Conservation (phyloP, 2,329 filamentous ascomycete genomes). For the Leptographium galeiforme region DNA sequence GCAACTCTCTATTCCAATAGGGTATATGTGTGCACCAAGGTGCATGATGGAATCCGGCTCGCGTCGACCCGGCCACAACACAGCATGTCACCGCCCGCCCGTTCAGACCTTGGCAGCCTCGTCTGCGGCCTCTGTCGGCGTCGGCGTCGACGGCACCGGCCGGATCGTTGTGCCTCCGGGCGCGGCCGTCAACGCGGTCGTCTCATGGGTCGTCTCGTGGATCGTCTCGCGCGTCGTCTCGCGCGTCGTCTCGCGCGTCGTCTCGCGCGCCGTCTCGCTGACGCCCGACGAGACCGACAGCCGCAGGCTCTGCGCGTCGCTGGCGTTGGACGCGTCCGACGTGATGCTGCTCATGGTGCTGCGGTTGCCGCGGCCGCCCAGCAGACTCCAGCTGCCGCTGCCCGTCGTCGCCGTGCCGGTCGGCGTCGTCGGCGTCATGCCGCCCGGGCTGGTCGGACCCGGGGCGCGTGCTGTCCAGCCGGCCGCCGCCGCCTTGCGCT, state of each 20-base stretch:
- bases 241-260: neutral
- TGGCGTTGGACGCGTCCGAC: conserved; percentile 5
- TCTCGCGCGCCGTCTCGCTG: conserved; percentile 1
- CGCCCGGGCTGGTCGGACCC: neutral
- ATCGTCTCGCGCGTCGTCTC: neutral
- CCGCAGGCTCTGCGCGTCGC: conserved; percentile 4
- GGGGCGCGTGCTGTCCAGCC: conserved; percentile 21
- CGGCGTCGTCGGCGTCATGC: neutral
- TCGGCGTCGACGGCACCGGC: neutral
- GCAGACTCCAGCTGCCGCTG: conserved; percentile 1
- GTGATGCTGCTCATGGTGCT: conserved; percentile 14
- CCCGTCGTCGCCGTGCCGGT: neutral
- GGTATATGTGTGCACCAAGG: too few relatives aligned
- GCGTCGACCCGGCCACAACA: too few relatives aligned
- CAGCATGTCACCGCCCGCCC: too few relatives aligned
- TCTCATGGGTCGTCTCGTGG: neutral
- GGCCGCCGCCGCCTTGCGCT: conserved; percentile 42
- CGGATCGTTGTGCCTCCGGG: neutral
- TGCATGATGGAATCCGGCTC: too few relatives aligned
- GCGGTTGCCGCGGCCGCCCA: conserved; percentile 9
- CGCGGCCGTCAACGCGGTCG: neutral
- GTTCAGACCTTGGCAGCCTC: too few relatives aligned
- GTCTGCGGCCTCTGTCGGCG: neutral
- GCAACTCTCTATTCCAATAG: too few relatives aligned
- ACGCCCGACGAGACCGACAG: conserved; percentile 9